Conservation (phyloP, 2,329 filamentous ascomycete species). For the Botryotinia narcissicola region DNA sequence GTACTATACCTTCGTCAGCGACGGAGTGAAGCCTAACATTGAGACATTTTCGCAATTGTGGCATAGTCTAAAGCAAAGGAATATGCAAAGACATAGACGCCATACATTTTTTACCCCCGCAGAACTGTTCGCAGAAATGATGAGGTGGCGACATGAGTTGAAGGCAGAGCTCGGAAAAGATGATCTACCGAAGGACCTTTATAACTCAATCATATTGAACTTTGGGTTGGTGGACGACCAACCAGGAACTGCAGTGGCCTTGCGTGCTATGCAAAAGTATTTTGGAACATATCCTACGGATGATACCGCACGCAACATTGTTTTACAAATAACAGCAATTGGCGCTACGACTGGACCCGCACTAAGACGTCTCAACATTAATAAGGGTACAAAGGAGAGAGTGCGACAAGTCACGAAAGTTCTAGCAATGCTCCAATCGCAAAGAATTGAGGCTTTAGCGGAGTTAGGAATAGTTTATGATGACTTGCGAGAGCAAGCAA, state of each 20-base stretch:
- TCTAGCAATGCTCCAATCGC: constrained; percentile 43
- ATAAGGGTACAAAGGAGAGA: constrained; percentile 44
- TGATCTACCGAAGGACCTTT: constrained; percentile 48
- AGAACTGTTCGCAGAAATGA: constrained; percentile 48
- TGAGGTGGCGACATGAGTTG: constrained; percentile 28
- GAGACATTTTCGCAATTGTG: constrained; percentile 37
- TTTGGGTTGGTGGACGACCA: constrained; percentile 51
- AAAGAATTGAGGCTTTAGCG: constrained; percentile 33
- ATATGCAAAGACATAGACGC: not conserved
- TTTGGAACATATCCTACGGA: constrained; percentile 48
- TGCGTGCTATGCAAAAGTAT: constrained; percentile 44
- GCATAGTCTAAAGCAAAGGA: constrained; percentile 31
- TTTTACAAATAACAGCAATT: constrained; percentile 48
- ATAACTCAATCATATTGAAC: constrained; percentile 51
- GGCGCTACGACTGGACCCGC: constrained; percentile 35
- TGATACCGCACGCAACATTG: constrained; percentile 46
- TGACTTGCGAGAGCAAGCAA: constrained; percentile 31
- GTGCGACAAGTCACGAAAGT: constrained; percentile 45
- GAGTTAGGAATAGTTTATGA: constrained; percentile 34
- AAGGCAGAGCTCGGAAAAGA: constrained; percentile 41
- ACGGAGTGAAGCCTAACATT: constrained; percentile 32
- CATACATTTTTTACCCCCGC: constrained; percentile 23
- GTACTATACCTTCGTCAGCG: not conserved
- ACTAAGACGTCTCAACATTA: constrained; percentile 40
- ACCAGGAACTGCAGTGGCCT: constrained; percentile 48